Conservation (phyloP, 495 filamentous ascomycete species). For the Penicillium coprophilum region DNA sequence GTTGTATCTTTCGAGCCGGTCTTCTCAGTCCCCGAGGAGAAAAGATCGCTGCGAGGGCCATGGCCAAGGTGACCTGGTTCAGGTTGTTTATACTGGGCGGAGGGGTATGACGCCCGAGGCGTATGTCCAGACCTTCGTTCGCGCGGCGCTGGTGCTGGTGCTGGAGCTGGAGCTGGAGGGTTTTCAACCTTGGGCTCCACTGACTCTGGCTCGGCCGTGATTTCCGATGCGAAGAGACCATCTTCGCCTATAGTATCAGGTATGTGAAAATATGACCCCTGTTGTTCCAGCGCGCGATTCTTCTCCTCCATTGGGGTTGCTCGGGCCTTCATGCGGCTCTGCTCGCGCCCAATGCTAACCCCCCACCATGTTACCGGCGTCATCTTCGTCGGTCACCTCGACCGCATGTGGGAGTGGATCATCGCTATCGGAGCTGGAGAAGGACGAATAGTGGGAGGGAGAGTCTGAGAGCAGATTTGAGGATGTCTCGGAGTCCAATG, state of each 20-base stretch:
- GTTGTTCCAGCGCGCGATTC: conserved; percentile 61
- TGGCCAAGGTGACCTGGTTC: conserved; percentile 10
- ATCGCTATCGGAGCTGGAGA: conserved; percentile 44
- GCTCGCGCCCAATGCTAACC: conserved; percentile 70
- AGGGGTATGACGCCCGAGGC: conserved; percentile 10
- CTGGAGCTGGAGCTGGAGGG: neutral
- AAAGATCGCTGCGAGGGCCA: conserved; percentile 22
- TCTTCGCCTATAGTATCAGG: conserved; percentile 27
- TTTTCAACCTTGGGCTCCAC: conserved; percentile 11
- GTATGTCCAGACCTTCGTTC: neutral
- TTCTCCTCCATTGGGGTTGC: conserved; percentile 75
- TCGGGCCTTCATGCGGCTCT: conserved; percentile 69
- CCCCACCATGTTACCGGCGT: conserved; percentile 69
- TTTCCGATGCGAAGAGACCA: conserved; percentile 34
- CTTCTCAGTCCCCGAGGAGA: conserved; percentile 5
- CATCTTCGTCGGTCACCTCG: conserved; percentile 37
- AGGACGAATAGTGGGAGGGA: conserved; percentile 28
- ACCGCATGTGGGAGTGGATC: conserved; percentile 18
- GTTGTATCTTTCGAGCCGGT: conserved; percentile 16
- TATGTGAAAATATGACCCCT: conserved; percentile 55
- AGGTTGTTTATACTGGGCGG: conserved; percentile 1
- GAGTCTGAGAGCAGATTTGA: conserved; percentile 23
- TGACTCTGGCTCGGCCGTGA: conserved; percentile 40
- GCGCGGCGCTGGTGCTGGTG: neutral
- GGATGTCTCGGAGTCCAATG: conserved; percentile 25